These are phyloP conservation scores for Ascoidea asiatica DNA, from an alignment of 805 yeast genomes.

Conservation along the genomic window DNA sequence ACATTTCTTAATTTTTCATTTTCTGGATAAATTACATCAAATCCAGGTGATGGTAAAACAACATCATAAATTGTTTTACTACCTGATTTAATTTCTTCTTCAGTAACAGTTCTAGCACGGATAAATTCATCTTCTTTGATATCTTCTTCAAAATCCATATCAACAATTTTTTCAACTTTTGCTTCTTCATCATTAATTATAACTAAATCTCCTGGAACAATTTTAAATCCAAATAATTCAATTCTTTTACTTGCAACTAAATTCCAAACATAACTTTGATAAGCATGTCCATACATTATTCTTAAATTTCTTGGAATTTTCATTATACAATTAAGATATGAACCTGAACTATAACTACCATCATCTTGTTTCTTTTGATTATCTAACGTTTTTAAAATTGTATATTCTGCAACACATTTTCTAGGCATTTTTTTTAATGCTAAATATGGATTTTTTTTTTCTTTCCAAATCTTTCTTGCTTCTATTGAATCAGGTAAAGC, in stretches of 20 bases:
- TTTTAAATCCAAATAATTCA: constrained; percentile 50
- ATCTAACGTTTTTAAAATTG: constrained; percentile 50
- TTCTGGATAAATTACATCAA: constrained; percentile 75
- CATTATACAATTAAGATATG: constrained; percentile 73
- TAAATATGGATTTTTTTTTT: constrained; percentile 46
- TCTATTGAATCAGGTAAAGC: constrained; percentile 74
- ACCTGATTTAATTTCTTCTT: constrained; percentile 49
- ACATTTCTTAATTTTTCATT: constrained; percentile 44
- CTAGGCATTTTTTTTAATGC: constrained; percentile 76
- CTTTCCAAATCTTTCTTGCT: constrained; percentile 73
- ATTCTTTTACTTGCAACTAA: constrained; percentile 67
- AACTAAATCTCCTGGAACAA: constrained; percentile 77
- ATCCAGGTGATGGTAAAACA: constrained; percentile 95
- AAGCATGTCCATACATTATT: constrained; percentile 94
- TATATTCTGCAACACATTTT: constrained; percentile 72
- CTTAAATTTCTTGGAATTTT: constrained; percentile 85
- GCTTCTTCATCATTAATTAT: constrained; percentile 21
- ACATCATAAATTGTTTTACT: constrained; percentile 65
- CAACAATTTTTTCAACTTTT: constrained; percentile 20
- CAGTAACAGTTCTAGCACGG: constrained; percentile 64
- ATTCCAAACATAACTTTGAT: constrained; percentile 95
- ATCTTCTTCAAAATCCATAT: constrained; percentile 59
- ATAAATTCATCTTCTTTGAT: constrained; percentile 38
- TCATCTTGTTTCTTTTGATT: constrained; percentile 31
- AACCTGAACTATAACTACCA: constrained; percentile 30